A percentile compares a stretch with the other conserved stretches of the same genome.
phyloP scores from a whole-genome alignment of 768 basidiomycete genomes.

The Ramaria rubella region DNA sequence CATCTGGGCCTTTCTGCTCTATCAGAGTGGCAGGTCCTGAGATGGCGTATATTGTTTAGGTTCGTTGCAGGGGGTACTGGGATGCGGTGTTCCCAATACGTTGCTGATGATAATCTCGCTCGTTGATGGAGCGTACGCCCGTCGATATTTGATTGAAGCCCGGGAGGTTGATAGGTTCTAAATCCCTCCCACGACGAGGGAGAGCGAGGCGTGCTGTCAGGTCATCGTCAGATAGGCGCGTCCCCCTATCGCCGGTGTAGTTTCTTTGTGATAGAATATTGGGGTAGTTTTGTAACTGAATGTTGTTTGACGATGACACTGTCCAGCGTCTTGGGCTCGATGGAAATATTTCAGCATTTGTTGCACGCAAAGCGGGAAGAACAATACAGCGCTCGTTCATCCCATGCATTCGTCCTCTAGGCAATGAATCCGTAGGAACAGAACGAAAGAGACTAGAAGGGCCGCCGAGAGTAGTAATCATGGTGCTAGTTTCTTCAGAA shows the following conservation, averaged over 20 bases:
- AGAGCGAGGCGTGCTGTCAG: not conserved
- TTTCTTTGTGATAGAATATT: too few species aligned
- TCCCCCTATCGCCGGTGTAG: not conserved
- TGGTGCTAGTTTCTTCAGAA: not conserved
- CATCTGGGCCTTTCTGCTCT: not conserved
- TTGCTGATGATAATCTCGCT: not conserved
- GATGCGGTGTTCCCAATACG: not conserved
- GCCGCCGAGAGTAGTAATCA: not conserved
- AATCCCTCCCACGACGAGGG: not conserved
- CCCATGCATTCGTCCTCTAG: not conserved
- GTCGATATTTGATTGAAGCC: not conserved
- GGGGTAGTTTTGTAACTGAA: not conserved
- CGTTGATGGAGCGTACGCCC: not conserved
- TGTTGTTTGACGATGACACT: not conserved
- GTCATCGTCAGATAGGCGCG: not conserved
- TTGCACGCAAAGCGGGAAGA: not conserved
- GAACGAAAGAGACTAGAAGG: slow-evolving; percentile 4
- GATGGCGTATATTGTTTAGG: not conserved
- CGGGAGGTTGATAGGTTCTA: not conserved
- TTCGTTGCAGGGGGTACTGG: not conserved
- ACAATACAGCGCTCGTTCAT: slow-evolving; percentile 1
- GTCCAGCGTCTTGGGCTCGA: slow-evolving; percentile 2
- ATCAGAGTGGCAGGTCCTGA: not conserved
- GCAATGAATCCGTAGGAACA: not conserved
- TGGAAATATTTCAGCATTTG: not conserved